Percentiles rank a stretch among this genome's conserved stretches.
Conservation (phyloP, 352 stramenopile genomes). For the Labyrinthula sp. region DNA sequence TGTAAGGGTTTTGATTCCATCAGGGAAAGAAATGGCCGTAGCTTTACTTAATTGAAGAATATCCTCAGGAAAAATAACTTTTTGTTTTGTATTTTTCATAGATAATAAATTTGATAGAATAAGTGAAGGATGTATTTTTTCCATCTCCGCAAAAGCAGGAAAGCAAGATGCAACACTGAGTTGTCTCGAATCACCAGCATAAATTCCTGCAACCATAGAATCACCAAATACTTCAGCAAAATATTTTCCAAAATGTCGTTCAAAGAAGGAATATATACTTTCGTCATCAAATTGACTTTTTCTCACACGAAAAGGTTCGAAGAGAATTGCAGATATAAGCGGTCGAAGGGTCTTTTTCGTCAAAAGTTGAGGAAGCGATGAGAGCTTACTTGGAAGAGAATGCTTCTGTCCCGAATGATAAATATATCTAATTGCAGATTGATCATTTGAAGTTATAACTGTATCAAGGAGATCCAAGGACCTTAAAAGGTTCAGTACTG, state of each 20-base stretch:
- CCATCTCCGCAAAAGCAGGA: conserved; percentile 47
- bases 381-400: conserved; percentile 1
- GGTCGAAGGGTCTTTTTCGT: no score
- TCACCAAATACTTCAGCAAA: conserved; percentile 53
- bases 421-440: conserved; percentile 49
- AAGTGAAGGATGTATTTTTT: conserved; percentile 49
- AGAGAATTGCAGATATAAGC: conserved; percentile 20
- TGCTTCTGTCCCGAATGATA: conserved; percentile 2
- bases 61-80: no score
- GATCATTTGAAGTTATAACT: conserved; percentile 44
- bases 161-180: conserved; percentile 57
- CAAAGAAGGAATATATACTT: conserved; percentile 52
- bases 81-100: no score
- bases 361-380: no score
- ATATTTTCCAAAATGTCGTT: conserved; percentile 48
- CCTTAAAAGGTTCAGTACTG: conserved; percentile 57
- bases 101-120: no score
- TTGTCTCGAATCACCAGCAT: conserved; percentile 51
- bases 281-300: conserved; percentile 41
- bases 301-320: conserved; percentile 1
- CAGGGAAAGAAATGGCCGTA: conserved; percentile 55
- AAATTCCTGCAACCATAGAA: conserved; percentile 55
- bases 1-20: conserved; percentile 51
- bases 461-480: conserved; percentile 44
- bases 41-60: no score